Conservation (phyloP, 768 basidiomycete genomes). For the Hericium coralloides region DNA sequence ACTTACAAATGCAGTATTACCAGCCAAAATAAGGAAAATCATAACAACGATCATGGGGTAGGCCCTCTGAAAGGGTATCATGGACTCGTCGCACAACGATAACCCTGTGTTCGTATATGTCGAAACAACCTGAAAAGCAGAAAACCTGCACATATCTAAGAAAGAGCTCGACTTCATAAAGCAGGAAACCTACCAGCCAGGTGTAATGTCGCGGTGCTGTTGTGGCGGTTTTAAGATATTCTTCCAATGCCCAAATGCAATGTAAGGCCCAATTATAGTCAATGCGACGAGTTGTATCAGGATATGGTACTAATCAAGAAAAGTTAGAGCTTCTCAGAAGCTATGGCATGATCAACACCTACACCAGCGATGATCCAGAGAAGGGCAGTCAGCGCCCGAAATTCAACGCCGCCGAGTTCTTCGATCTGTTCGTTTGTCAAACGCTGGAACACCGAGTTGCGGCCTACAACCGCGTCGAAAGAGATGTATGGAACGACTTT, state of each 20-base stretch:
- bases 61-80: slow-evolving; percentile 86
- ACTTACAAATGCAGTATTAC: slow-evolving; percentile 91
- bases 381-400: slow-evolving; percentile 70
- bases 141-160: slow-evolving; percentile 48
- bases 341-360: slow-evolving; percentile 23
- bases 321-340: neutral
- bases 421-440: slow-evolving; percentile 79
- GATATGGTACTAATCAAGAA: slow-evolving; percentile 61
- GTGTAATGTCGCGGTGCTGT: slow-evolving; percentile 43
- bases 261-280: slow-evolving; percentile 74
- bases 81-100: slow-evolving; percentile 81
- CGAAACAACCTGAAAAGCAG: slow-evolving; percentile 77
- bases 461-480: slow-evolving; percentile 78
- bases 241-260: slow-evolving; percentile 46
- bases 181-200: slow-evolving; percentile 48
- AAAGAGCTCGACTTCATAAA: neutral
- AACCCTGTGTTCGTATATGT: slow-evolving; percentile 86
- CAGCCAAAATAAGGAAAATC: slow-evolving; percentile 74
- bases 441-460: slow-evolving; percentile 64
- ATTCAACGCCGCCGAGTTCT: slow-evolving; percentile 92
- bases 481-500: slow-evolving; percentile 70
- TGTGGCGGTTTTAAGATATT: slow-evolving; percentile 50
- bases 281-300: slow-evolving; percentile 60
- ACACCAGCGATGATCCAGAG: slow-evolving; percentile 76
- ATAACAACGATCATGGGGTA: slow-evolving; percentile 72